phyloP scores from a whole-genome alignment of 495 filamentous ascomycete species.

The Pyronema domesticum region DNA sequence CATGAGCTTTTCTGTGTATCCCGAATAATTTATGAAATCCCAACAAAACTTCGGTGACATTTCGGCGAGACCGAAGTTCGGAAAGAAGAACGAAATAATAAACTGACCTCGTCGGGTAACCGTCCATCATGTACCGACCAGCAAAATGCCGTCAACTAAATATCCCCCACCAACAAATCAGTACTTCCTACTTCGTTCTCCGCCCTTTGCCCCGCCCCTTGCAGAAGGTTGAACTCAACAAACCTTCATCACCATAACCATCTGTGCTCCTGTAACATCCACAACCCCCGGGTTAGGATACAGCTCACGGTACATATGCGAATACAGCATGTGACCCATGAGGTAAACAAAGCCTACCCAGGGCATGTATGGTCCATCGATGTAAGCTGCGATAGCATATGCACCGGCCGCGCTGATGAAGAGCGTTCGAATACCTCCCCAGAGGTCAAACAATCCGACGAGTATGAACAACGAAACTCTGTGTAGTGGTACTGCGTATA shows the following conservation, averaged over 20 bases:
- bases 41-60: not conserved
- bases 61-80: not conserved
- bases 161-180: constrained; percentile 6
- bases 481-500: not conserved
- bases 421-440: constrained; percentile 67
- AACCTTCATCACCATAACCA: constrained; percentile 93
- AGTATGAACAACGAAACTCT: constrained; percentile 75
- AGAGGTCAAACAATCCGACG: constrained; percentile 86
- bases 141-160: constrained; percentile 68
- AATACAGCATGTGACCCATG: constrained; percentile 90
- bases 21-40: not conserved
- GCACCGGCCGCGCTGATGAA: constrained; percentile 58
- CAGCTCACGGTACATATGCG: constrained; percentile 67
- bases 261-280: constrained; percentile 92
- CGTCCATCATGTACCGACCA: constrained; percentile 93
- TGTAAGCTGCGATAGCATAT: constrained; percentile 67
- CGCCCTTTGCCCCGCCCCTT: not conserved
- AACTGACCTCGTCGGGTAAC: constrained; percentile 40
- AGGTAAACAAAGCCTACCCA: constrained; percentile 89
- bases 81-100: too few relatives aligned
- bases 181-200: not conserved
- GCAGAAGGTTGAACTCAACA: not conserved
- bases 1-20: too few relatives aligned
- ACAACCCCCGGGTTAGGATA: constrained; percentile 42
- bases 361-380: constrained; percentile 91